phyloP scores from a whole-genome alignment of 495 filamentous ascomycete species.

The Friedmanniomyces endolithicus region DNA sequence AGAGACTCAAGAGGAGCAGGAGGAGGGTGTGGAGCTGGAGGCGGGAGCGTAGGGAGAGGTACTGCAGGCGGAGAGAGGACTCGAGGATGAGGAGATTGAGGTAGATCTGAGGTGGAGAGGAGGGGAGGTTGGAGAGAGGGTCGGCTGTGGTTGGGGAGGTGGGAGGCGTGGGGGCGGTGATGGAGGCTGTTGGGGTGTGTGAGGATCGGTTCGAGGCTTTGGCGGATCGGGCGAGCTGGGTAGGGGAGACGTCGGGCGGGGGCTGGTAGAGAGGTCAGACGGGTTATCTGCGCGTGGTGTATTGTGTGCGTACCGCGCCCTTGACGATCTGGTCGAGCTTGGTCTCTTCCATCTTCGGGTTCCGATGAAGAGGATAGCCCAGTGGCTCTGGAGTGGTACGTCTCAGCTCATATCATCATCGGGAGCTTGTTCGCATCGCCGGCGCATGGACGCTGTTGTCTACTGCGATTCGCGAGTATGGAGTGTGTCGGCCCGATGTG shows the following conservation, averaged over 20 bases:
- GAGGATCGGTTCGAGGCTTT: slow-evolving; percentile 19
- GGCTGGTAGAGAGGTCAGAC: slow-evolving; percentile 22
- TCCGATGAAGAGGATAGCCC: neutral
- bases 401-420: neutral
- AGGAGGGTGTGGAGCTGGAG: slow-evolving; percentile 94
- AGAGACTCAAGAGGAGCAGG: slow-evolving; percentile 59
- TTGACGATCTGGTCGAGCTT: slow-evolving; percentile 81
- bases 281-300: slow-evolving; percentile 18
- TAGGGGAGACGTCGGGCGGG: slow-evolving; percentile 24
- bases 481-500: too few species aligned
- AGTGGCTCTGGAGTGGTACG: neutral
- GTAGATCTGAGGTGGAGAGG: slow-evolving; percentile 92
- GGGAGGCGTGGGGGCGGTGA: slow-evolving; percentile 22
- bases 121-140: slow-evolving; percentile 69
- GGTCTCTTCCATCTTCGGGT: slow-evolving; percentile 39
- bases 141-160: slow-evolving; percentile 42
- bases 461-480: neutral
- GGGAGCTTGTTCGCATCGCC: neutral
- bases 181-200: slow-evolving; percentile 17
- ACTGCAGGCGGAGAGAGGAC: slow-evolving; percentile 83
- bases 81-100: slow-evolving; percentile 96
- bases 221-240: slow-evolving; percentile 30
- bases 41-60: slow-evolving; percentile 75
- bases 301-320: slow-evolving; percentile 41
- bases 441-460: neutral